These are phyloP conservation scores for Agrostemma githago DNA, from an alignment of 148 eudicot genomes.

Conservation along the genomic window DNA sequence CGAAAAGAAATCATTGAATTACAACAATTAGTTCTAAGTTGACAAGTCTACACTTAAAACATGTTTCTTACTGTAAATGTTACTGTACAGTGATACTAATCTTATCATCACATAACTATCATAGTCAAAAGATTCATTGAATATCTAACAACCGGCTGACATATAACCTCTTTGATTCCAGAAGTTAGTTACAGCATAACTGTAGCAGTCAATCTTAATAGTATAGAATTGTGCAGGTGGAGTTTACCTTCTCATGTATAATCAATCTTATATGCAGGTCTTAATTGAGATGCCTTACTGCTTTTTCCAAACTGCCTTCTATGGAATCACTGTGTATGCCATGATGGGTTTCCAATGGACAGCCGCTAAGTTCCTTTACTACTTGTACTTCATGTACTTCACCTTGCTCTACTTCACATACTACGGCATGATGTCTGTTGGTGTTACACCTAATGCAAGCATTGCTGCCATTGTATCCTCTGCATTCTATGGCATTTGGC, in stretches of 20 bases:
- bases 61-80: too few species aligned
- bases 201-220: too few species aligned
- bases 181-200: too few species aligned
- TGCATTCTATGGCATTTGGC: slow-evolving; percentile 50
- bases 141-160: too few species aligned
- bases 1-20: too few species aligned
- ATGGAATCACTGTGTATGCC: slow-evolving; percentile 47
- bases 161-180: too few species aligned
- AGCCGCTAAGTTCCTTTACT: slow-evolving; percentile 49
- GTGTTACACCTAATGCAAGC: slow-evolving; percentile 51
- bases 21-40: neutral
- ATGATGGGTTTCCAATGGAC: slow-evolving; percentile 71
- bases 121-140: too few species aligned
- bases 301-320: slow-evolving; percentile 43
- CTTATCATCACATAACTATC: too few species aligned
- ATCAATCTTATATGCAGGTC: slow-evolving; percentile 32
- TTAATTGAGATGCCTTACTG: slow-evolving; percentile 60
- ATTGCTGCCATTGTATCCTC: slow-evolving; percentile 55
- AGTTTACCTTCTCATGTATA: neutral
- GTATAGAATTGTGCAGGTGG: too few species aligned
- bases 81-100: too few species aligned
- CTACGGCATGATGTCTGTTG: slow-evolving; percentile 72
- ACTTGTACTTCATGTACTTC: slow-evolving; percentile 58
- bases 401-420: slow-evolving; percentile 61
- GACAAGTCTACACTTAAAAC: neutral